Evolutionary conservation across 495 filamentous ascomycete genomes (phyloP), one percentile per base, ranked within the genome.

Genomic region (Tuber melanosporum): DNA sequence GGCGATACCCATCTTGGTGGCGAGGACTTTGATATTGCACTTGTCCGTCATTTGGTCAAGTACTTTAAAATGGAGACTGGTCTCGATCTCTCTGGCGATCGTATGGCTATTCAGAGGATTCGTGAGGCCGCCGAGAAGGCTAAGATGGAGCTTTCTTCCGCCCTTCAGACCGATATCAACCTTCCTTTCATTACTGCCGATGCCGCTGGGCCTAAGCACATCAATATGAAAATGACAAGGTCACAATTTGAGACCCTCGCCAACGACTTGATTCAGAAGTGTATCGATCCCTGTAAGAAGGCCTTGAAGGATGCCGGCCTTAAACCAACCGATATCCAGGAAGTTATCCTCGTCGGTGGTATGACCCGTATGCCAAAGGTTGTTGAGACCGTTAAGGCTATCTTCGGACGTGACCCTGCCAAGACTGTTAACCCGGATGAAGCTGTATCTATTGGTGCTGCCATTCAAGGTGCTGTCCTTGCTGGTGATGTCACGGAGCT

Each of bases 321-420:
- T 70, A 89, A 94, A 87, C 90, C 95, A 78, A 94, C 93, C 86
- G 96, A 99, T 74, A 97, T 99, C 86, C 94, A 99, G 87, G 95
- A 99, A 84, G 93, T 99, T 82, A 98, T 99, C 85, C 91, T 99
- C 42, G 95, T 99, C 74, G 95, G 95, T 90, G 95, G 95, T 87
- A 98, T 98, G 95, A 98, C 96, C 80, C 96, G 95, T 88, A 99
- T 99, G 95, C 95, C 95, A 83, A 99, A 98, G 91, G 95, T 99
- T 82, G 91, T 91, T 78, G 94, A 98, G 87, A 96, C 94, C 49
- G 95, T 98, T 83, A 97, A 97, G 91, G 90, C 87, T 87, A 94
- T 98, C 85, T 99, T 99, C 86, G 95, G 96, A 79, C 96, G 95
- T 85, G 95, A 99, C 47, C 94, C 95, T 78, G 93, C 96, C 85